A percentile compares a stretch with the other conserved stretches of the same genome.
These are phyloP conservation scores for Cyamopsis tetragonoloba DNA, from an alignment of 306 rosid species.

Conservation along the genomic window DNA sequence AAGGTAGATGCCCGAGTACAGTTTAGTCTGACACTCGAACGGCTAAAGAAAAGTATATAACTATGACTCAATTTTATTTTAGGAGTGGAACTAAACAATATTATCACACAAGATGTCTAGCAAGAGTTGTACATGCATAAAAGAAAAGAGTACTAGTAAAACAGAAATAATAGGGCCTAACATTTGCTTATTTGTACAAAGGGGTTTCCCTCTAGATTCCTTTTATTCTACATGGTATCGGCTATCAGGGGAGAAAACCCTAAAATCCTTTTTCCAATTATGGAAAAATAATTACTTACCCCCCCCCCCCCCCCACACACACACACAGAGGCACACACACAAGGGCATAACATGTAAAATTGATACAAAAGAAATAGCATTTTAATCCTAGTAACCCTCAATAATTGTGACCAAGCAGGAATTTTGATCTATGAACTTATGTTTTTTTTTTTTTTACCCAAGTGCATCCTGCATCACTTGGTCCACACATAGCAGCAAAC, in stretches of 20 bases:
- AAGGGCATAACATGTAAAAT: not conserved
- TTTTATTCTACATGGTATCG: not conserved
- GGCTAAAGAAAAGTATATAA: not conserved
- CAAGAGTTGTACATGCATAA: not conserved
- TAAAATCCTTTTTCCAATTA: not conserved
- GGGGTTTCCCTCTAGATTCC: constrained; percentile 8
- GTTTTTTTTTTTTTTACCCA: not conserved
- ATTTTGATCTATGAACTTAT: not conserved
- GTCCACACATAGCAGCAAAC: constrained; percentile 6
- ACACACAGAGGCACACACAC: too few species aligned
- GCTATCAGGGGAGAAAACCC: not conserved
- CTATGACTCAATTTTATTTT: not conserved
- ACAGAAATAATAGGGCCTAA: not conserved
- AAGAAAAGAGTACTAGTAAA: not conserved
- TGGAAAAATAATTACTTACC: not conserved
- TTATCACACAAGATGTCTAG: not conserved
- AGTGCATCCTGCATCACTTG: not conserved
- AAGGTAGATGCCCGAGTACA: not conserved
- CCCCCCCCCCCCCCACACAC: too few species aligned
- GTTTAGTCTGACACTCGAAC: not conserved
- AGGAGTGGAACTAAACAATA: not conserved
- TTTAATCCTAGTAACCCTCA: not conserved
- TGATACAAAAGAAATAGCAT: not conserved
- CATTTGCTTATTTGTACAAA: not conserved
- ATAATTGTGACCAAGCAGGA: not conserved